Percentiles rank a stretch among this genome's conserved stretches.
These are phyloP conservation scores for Alternaria gansuensis DNA, from an alignment of 2,329 filamentous ascomycete genomes.

Conservation along the genomic window DNA sequence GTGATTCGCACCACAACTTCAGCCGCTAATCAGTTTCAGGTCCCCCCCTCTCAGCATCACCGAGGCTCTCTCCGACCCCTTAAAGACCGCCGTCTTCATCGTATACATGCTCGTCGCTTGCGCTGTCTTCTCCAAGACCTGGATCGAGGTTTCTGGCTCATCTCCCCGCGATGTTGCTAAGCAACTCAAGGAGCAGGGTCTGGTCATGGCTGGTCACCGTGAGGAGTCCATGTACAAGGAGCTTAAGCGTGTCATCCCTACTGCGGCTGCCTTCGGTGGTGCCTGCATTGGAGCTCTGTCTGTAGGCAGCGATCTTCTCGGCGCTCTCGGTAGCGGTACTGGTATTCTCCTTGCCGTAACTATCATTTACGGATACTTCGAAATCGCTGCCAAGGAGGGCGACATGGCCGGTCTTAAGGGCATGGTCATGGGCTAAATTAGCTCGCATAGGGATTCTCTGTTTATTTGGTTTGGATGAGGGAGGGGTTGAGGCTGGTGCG, in stretches of 20 bases:
- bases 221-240: slow-evolving; percentile 99
- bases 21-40: slow-evolving; percentile 37
- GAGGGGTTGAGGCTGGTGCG: slow-evolving; percentile 14
- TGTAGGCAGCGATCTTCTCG: slow-evolving; percentile 92
- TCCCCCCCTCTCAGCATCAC: slow-evolving; percentile 97
- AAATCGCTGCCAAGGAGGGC: slow-evolving; percentile 98
- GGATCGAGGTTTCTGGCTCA: slow-evolving; percentile 99
- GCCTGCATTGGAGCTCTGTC: slow-evolving; percentile 98
- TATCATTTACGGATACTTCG: slow-evolving; percentile 99
- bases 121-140: slow-evolving; percentile 99
- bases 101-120: slow-evolving; percentile 98
- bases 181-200: slow-evolving; percentile 99
- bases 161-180: slow-evolving; percentile 98
- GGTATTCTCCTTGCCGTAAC: slow-evolving; percentile 98
- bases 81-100: slow-evolving; percentile 95
- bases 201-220: slow-evolving; percentile 99
- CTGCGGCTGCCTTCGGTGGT: slow-evolving; percentile 96
- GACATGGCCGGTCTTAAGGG: slow-evolving; percentile 83
- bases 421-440: slow-evolving; percentile 65
- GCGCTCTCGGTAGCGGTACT: slow-evolving; percentile 93
- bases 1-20: neutral
- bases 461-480: slow-evolving; percentile 14
- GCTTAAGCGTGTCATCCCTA: slow-evolving; percentile 98
- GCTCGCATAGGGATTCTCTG: slow-evolving; percentile 8
- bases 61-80: slow-evolving; percentile 93